Base-by-base conservation (phyloP, 768 basidiomycete species). In the Omphalotus guepiniiformis region DNA sequence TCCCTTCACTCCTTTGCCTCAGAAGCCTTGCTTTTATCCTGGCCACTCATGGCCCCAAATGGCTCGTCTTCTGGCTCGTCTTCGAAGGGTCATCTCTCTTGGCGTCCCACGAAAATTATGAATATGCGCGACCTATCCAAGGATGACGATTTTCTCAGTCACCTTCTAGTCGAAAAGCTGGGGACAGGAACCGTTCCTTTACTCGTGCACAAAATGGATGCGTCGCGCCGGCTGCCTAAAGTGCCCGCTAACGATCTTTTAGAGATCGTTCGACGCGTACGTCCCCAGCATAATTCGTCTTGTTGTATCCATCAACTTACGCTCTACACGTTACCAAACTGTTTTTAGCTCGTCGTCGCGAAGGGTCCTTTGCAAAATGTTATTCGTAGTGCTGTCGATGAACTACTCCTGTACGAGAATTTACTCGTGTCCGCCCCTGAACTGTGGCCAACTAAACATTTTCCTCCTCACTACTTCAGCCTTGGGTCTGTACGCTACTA, bases 121-220 rank as follows among this genome's bases (percentile, higher is more conserved):
- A 88, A 88, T 70, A 85, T 88, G 76, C 79, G 79, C 66, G 90
- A 93, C 79, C 79, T 93, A 52, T 87, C 89, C 59, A 83, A 80
- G 65, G 90, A 93, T 69, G 90, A 93, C 64, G 90, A 93, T 68
- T 92, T 91, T 64, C 82, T 93, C 63, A 87, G 85, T 59, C 87
- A 92, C 69, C 76, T 93, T 30, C 80, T 93, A 48, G 87, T 93
- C 52, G 89, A 93, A 70, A 91, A 91, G 57, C 79, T 93, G 27
- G 89, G 90, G 36, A 88, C 88, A 3, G 85, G 85, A 26, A 65
- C 63, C 6, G 83, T 85, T 6, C 89, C 90, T n/a, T 75, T 93
- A 44, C 77, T 83, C 48, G 90, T 93, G 12, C 89, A 93, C 72
- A 92, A 90, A 67, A 93, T 93, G 89, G 88, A 92, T 63, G 71